These are phyloP conservation scores for Cairneyella variabilis DNA, from an alignment of 495 filamentous ascomycete species.

Conservation along the genomic window DNA sequence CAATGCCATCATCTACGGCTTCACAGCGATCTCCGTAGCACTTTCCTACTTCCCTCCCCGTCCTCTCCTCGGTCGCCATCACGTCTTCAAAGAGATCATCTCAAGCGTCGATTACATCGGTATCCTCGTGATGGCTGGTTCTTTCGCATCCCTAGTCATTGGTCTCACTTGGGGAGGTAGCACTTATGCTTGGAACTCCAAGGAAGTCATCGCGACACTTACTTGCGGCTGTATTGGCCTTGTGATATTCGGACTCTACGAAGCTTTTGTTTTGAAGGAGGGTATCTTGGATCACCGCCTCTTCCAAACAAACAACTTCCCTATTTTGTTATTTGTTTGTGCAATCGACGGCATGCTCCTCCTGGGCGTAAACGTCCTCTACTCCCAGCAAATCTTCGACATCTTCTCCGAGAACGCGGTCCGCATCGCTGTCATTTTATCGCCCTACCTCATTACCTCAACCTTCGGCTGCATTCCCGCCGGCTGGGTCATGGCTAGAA, in stretches of 20 bases:
- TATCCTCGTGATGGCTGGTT: conserved; percentile 14
- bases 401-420: conserved; percentile 17
- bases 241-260: conserved; percentile 48
- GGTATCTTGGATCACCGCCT: conserved; percentile 18
- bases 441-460: conserved; percentile 13
- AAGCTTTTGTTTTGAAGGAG: conserved; percentile 28
- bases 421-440: conserved; percentile 16
- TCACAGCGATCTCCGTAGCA: conserved; percentile 8
- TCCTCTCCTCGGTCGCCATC: conserved; percentile 14
- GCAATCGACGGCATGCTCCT: conserved; percentile 20
- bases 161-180: conserved; percentile 54
- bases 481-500: conserved; percentile 16
- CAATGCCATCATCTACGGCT: conserved; percentile 15
- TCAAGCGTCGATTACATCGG: conserved; percentile 11
- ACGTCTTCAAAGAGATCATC: neutral
- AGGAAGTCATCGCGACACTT: conserved; percentile 58
- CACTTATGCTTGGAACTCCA: conserved; percentile 54
- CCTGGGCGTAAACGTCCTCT: conserved; percentile 19
- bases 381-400: conserved; percentile 17
- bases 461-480: conserved; percentile 18
- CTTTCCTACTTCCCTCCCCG: conserved; percentile 15
- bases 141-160: conserved; percentile 14
- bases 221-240: conserved; percentile 42
- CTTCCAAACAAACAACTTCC: conserved; percentile 18
- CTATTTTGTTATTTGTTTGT: conserved; percentile 17